Evolutionary conservation across 352 stramenopile species (phyloP).

Genomic region (Phytophthora capsici): DNA sequence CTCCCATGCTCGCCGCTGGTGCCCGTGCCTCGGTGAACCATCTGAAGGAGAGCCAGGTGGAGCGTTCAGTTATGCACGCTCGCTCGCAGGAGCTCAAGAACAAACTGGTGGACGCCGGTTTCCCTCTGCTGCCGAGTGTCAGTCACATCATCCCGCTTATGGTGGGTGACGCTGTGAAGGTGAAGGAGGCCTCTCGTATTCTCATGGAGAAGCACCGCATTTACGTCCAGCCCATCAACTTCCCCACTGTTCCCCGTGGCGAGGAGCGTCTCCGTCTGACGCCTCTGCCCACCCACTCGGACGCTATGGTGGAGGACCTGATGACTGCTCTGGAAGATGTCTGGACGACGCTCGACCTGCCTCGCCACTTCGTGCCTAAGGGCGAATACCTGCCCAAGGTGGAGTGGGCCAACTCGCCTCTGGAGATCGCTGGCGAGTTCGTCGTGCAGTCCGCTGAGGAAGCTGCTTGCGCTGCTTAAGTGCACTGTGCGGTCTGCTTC

Average conservation of each 20-base stretch:
- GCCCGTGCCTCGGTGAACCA: constrained; percentile 81
- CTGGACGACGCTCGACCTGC: constrained; percentile 86
- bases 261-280: constrained; percentile 92
- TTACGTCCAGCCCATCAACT: constrained; percentile 94
- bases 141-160: constrained; percentile 92
- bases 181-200: constrained; percentile 90
- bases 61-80: constrained; percentile 84
- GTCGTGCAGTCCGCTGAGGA: constrained; percentile 42
- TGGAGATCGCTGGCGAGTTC: constrained; percentile 53
- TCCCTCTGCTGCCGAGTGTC: constrained; percentile 86
- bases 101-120: constrained; percentile 80
- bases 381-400: constrained; percentile 85
- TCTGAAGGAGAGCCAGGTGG: constrained; percentile 85
- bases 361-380: constrained; percentile 63
- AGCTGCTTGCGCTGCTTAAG: constrained; percentile 42
- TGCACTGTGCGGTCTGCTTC: constrained; percentile 9
- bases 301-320: constrained; percentile 89
- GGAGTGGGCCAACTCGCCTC: constrained; percentile 71
- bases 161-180: constrained; percentile 88
- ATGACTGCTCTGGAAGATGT: constrained; percentile 85
- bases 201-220: constrained; percentile 92
- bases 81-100: constrained; percentile 88
- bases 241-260: constrained; percentile 87
- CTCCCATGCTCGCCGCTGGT: constrained; percentile 84
- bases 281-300: constrained; percentile 85